Conservation (phyloP, 208 protist genomes). For the Leishmania tropica region DNA sequence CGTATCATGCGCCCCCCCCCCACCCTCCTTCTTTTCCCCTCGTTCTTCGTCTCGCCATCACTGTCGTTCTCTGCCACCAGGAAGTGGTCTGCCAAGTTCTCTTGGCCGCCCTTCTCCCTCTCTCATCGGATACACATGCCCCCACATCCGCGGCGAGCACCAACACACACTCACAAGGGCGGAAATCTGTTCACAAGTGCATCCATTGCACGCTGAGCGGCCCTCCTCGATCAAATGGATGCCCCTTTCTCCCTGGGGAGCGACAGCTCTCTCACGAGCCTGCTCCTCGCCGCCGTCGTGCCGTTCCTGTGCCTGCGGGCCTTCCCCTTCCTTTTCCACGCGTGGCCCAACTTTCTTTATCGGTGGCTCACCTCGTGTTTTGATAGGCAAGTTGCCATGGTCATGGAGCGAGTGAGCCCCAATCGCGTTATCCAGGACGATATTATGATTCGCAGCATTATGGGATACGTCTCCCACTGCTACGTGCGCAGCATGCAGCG, state of each 20-base stretch:
- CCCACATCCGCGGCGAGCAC: not conserved
- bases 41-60: too few relatives aligned
- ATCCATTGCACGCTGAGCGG: not conserved
- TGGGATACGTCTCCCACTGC: constrained; percentile 36
- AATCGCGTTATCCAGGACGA: constrained; percentile 30
- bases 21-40: not conserved
- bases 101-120: not conserved
- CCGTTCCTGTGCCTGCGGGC: constrained; percentile 37
- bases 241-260: not conserved
- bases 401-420: constrained; percentile 24
- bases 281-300: constrained; percentile 44
- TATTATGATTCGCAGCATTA: constrained; percentile 21
- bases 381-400: constrained; percentile 33
- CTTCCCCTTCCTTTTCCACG: constrained; percentile 43
- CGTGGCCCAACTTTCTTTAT: constrained; percentile 52
- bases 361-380: constrained; percentile 22
- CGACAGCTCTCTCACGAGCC: constrained; percentile 23
- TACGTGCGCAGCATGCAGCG: constrained; percentile 21
- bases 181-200: not conserved
- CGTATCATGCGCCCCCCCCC: not conserved
- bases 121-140: not conserved
- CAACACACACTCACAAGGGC: not conserved
- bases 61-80: too few relatives aligned
- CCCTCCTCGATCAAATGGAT: not conserved
- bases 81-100: too few relatives aligned